Evolutionary conservation across 805 yeast genomes (phyloP).

Genomic region (Wickerhamomyces mucosus): DNA sequence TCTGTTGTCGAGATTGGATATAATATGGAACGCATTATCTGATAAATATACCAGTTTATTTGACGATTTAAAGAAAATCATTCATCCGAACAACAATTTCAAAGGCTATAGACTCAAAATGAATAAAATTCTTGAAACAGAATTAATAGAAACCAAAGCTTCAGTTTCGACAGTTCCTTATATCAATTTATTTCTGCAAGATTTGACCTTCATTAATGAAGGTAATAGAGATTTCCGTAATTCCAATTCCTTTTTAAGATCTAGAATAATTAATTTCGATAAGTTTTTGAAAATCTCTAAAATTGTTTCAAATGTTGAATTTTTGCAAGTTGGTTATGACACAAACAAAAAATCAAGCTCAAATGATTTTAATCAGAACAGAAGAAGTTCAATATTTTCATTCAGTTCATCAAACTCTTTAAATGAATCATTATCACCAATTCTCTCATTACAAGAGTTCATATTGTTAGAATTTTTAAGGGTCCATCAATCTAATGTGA

Average conservation of each 20-base stretch:
- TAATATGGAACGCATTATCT: slow-evolving; percentile 48
- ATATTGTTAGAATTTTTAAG: slow-evolving; percentile 64
- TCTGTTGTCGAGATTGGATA: slow-evolving; percentile 51
- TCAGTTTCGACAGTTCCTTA: slow-evolving; percentile 65
- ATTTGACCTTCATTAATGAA: slow-evolving; percentile 70
- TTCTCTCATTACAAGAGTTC: slow-evolving; percentile 35
- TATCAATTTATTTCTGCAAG: slow-evolving; percentile 65
- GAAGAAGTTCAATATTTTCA: slow-evolving; percentile 18
- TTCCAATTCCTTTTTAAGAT: slow-evolving; percentile 39
- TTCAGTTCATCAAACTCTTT: slow-evolving; percentile 12
- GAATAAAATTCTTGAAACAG: slow-evolving; percentile 36
- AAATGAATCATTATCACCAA: slow-evolving; percentile 23
- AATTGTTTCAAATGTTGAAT: slow-evolving; percentile 57
- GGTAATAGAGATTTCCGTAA: slow-evolving; percentile 66
- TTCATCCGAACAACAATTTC: slow-evolving; percentile 71
- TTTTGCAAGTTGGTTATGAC: slow-evolving; percentile 53
- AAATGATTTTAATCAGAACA: slow-evolving; percentile 16
- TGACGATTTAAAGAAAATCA: slow-evolving; percentile 53
- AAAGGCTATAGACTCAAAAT: slow-evolving; percentile 57
- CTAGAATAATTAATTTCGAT: slow-evolving; percentile 58
- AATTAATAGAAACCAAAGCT: slow-evolving; percentile 16
- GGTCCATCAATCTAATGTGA: slow-evolving; percentile 47
- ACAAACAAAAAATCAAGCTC: slow-evolving; percentile 5
- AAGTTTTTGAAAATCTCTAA: slow-evolving; percentile 61
- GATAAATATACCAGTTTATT: slow-evolving; percentile 53